phyloP scores from a whole-genome alignment of 2,329 filamentous ascomycete genomes.

The Colletotrichum neosansevieriae region DNA sequence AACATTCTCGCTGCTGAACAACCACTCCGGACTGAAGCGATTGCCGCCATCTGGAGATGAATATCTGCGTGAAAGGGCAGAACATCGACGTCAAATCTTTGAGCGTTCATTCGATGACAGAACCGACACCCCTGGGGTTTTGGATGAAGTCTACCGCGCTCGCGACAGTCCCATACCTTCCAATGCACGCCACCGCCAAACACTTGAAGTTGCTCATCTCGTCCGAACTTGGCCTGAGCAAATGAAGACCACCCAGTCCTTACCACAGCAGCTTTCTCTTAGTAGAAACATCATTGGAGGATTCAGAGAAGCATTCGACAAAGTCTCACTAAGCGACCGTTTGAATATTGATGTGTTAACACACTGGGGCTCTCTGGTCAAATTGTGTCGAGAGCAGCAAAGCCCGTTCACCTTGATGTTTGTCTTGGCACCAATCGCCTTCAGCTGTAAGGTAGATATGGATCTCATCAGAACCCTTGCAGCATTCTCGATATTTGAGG shows the following conservation, averaged over 20 bases:
- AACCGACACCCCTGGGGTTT: neutral
- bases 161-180: slow-evolving; percentile 38
- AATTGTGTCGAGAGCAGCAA: slow-evolving; percentile 47
- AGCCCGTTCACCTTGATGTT: slow-evolving; percentile 58
- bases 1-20: slow-evolving; percentile 38
- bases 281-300: slow-evolving; percentile 50
- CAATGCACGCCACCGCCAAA: slow-evolving; percentile 34
- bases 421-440: slow-evolving; percentile 58
- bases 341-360: slow-evolving; percentile 51
- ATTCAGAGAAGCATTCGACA: slow-evolving; percentile 46
- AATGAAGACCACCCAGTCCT: slow-evolving; percentile 33
- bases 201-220: slow-evolving; percentile 41
- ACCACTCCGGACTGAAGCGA: neutral
- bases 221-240: slow-evolving; percentile 41
- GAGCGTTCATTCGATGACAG: slow-evolving; percentile 44
- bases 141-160: slow-evolving; percentile 38
- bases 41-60: slow-evolving; percentile 41
- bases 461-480: slow-evolving; percentile 56
- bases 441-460: slow-evolving; percentile 53
- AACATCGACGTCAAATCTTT: slow-evolving; percentile 24
- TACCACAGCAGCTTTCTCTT: slow-evolving; percentile 37
- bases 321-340: slow-evolving; percentile 53
- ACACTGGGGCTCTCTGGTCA: slow-evolving; percentile 59
- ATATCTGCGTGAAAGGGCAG: slow-evolving; percentile 43
- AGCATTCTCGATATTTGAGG: slow-evolving; percentile 56